A percentile compares a stretch with the other conserved stretches of the same genome.
Conservation (phyloP, 2,329 filamentous ascomycete species). For the Pezicula neosporulosa region DNA sequence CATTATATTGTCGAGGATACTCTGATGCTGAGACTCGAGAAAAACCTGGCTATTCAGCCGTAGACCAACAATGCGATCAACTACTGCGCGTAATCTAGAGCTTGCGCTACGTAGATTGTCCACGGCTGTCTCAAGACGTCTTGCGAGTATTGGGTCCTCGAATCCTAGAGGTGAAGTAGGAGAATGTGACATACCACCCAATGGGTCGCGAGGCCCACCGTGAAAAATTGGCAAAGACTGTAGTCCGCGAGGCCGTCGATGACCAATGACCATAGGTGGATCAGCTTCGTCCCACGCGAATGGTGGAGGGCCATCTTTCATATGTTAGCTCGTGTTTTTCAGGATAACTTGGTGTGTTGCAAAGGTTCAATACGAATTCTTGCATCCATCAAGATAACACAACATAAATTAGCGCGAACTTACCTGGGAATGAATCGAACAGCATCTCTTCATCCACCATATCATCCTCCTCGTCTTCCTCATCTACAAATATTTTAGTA, state of each 20-base stretch:
- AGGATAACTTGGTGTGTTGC: no score
- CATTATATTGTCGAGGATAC: not conserved
- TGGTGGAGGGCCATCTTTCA: slow-evolving; percentile 27
- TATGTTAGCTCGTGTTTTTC: no score
- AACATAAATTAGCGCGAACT: slow-evolving; percentile 24
- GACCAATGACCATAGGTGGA: slow-evolving; percentile 36
- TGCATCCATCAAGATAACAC: no score
- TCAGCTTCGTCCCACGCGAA: slow-evolving; percentile 60
- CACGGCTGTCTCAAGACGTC: not conserved
- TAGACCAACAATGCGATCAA: no score
- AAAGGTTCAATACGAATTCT: no score
- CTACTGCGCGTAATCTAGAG: no score
- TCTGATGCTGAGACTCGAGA: not conserved
- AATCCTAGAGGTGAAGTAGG: slow-evolving; percentile 3
- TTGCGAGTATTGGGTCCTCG: no score
- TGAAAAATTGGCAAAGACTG: slow-evolving; percentile 63
- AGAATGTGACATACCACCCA: slow-evolving; percentile 40
- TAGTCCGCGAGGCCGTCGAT: slow-evolving; percentile 53
- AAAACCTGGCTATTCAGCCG: no score
- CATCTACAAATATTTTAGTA: slow-evolving; percentile 37
- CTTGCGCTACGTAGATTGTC: not conserved
- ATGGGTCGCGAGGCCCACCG: slow-evolving; percentile 49
- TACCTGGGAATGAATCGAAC: slow-evolving; percentile 57
- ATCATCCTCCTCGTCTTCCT: slow-evolving; percentile 67
- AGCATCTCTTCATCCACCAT: slow-evolving; percentile 65